These are phyloP conservation scores for Barnettozyma salicaria DNA, from an alignment of 805 yeast genomes.

Conservation along the genomic window DNA sequence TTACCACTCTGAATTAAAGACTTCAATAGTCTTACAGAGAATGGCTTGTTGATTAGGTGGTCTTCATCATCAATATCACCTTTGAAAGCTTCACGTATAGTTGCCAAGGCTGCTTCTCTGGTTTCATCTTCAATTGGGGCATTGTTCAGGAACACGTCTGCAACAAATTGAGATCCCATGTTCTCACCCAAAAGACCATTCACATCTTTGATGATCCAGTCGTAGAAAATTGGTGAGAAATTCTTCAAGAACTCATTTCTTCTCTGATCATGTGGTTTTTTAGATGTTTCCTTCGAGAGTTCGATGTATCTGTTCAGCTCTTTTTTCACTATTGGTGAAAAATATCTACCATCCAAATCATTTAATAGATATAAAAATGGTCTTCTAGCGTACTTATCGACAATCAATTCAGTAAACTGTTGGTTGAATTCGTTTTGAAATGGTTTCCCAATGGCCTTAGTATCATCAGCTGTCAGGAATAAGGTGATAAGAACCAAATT, in stretches of 20 bases:
- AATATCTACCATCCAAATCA: slow-evolving; percentile 77
- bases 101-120: slow-evolving; percentile 45
- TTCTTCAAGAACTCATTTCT: slow-evolving; percentile 59
- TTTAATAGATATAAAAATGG: slow-evolving; percentile 77
- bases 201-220: slow-evolving; percentile 45
- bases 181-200: slow-evolving; percentile 54
- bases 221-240: slow-evolving; percentile 61
- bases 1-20: slow-evolving; percentile 80
- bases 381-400: slow-evolving; percentile 77
- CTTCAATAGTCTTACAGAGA: slow-evolving; percentile 67
- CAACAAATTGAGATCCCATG: slow-evolving; percentile 76
- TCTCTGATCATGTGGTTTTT: slow-evolving; percentile 77
- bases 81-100: slow-evolving; percentile 50
- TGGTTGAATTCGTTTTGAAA: slow-evolving; percentile 55
- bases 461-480: slow-evolving; percentile 88
- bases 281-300: slow-evolving; percentile 63
- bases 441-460: slow-evolving; percentile 72
- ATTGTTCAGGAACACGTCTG: slow-evolving; percentile 64
- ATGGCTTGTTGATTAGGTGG: slow-evolving; percentile 67
- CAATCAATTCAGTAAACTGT: slow-evolving; percentile 46
- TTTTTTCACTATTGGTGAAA: slow-evolving; percentile 62
- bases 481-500: slow-evolving; percentile 71
- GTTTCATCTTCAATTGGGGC: slow-evolving; percentile 35
- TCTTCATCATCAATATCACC: slow-evolving; percentile 61
- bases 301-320: slow-evolving; percentile 56